phyloP scores from a whole-genome alignment of 305 asterid genomes.

The Petunia hybrid region DNA sequence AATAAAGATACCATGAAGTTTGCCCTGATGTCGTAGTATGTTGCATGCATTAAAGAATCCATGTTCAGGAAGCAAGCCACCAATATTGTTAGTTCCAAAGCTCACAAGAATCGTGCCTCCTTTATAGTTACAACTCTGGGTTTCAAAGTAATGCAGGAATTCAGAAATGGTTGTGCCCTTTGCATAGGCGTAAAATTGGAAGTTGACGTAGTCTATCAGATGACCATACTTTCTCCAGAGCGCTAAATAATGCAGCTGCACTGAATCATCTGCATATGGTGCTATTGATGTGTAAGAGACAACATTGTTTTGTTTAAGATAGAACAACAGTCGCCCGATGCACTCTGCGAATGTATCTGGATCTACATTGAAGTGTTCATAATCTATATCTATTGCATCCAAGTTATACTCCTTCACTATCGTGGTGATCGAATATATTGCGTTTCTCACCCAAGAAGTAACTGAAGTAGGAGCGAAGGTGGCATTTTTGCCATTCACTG shows the following conservation, averaged over 20 bases:
- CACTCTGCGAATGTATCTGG: constrained; percentile 72
- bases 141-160: constrained; percentile 60
- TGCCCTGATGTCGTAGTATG: constrained; percentile 52
- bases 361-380: constrained; percentile 62
- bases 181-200: constrained; percentile 75
- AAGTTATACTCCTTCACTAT: constrained; percentile 50
- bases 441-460: constrained; percentile 59
- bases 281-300: constrained; percentile 69
- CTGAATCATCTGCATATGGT: constrained; percentile 53
- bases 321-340: constrained; percentile 55
- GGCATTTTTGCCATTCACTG: constrained; percentile 32
- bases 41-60: constrained; percentile 73
- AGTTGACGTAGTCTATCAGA: constrained; percentile 70
- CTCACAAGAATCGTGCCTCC: constrained; percentile 67
- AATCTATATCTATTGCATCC: constrained; percentile 68
- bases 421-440: constrained; percentile 53
- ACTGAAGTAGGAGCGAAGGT: constrained; percentile 50
- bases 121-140: constrained; percentile 57
- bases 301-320: constrained; percentile 58
- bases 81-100: constrained; percentile 68
- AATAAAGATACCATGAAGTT: constrained; percentile 64
- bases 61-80: constrained; percentile 62
- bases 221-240: constrained; percentile 68
- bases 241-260: constrained; percentile 62
- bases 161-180: constrained; percentile 53